Base-by-base conservation (phyloP, 2,329 filamentous ascomycete genomes). In the Colletotrichum sp. region DNA sequence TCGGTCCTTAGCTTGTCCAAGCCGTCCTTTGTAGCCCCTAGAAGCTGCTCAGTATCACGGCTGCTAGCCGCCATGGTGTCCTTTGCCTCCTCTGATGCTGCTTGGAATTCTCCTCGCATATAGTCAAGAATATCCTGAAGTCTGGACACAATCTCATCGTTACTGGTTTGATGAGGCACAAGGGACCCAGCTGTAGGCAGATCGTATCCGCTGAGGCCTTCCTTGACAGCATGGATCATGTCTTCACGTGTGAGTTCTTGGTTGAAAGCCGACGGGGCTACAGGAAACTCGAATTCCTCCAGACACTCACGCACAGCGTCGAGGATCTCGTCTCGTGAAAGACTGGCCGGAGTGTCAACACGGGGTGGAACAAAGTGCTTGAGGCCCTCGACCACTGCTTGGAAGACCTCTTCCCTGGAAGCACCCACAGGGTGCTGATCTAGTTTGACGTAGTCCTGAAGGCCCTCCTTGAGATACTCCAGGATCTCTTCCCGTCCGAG, bases 401-500 rank as follows among this genome's bases (percentile, higher is more conserved):
- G 90, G 80, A 96, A 94, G 27, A 98, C 94, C 80, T 98, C 95
- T 4, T 98, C 95, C 78, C 94, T 93, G 6, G 93, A 95, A 2
- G 94, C 93, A 30, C 90, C 91, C 44, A 88, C 85, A 6, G 91
- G 87, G 25, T 84, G 84, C 25, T 91, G 88, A n/a, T 88, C 85
- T 22, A 83, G 86, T 16, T 90, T 88, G 2, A 89, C 89, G 81
- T 97, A 96, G 63, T 95, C 92, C 78, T 94, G 92, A 1, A 98
- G 90, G 1, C 96, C 96, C 85, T 98, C 94, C 79, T 94, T 93
- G 30, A 98, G 89, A 78, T 96, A 98, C 52, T 94, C 92, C 16
- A 98, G 88, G 64, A 98, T 94, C 81, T 98, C 96, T 15, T 98
- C 95, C 7, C 95, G 91, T 83, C 98, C 96, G 1, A 98, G 88